Evolutionary conservation across 257 asterid genomes (phyloP).

Genomic region (Scutellaria galericulata): DNA sequence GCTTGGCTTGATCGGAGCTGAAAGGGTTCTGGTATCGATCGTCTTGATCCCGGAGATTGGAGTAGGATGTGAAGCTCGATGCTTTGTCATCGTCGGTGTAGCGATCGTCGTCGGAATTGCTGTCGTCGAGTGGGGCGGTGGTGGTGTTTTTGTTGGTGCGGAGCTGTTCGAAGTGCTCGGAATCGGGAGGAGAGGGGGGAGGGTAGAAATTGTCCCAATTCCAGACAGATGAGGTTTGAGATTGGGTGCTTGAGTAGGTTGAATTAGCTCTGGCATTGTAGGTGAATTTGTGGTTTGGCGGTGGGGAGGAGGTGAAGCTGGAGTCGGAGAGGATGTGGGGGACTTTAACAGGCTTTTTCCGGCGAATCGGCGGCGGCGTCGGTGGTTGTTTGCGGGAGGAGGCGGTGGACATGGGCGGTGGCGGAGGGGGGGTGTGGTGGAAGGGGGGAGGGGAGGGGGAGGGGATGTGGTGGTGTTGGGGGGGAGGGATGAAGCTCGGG

Average conservation of each 20-base stretch:
- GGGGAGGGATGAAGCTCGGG: conserved; percentile 39
- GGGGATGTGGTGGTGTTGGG: conserved; percentile 32
- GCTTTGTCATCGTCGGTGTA: conserved; percentile 47
- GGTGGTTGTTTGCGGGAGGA: conserved; percentile 37
- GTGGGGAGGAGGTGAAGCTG: conserved; percentile 76
- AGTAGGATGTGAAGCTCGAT: conserved; percentile 48
- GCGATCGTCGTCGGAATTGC: conserved; percentile 42
- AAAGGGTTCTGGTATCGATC: conserved; percentile 41
- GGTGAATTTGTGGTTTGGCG: conserved; percentile 49
- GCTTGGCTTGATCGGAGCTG: conserved; percentile 36
- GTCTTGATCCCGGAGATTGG: conserved; percentile 43
- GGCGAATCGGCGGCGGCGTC: conserved; percentile 48
- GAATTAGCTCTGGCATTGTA: conserved; percentile 70
- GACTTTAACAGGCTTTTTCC: conserved; percentile 57
- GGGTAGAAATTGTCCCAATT: conserved; percentile 97
- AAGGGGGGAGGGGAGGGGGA: conserved; percentile 46
- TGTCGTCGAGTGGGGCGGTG: conserved; percentile 30
- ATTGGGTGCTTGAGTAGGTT: conserved; percentile 78
- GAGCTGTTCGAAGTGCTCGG: conserved; percentile 75
- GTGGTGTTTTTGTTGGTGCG: conserved; percentile 44
- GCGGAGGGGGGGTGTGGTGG: conserved; percentile 48
- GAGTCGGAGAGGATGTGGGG: conserved; percentile 94
- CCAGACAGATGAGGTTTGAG: conserved; percentile 93
- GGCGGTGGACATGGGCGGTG: conserved; percentile 56
- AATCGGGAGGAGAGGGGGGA: conserved; percentile 92